Percentiles rank a stretch among this genome's conserved stretches.
Conservation (phyloP, 257 asterid species). For the Capsicum pubescens region DNA sequence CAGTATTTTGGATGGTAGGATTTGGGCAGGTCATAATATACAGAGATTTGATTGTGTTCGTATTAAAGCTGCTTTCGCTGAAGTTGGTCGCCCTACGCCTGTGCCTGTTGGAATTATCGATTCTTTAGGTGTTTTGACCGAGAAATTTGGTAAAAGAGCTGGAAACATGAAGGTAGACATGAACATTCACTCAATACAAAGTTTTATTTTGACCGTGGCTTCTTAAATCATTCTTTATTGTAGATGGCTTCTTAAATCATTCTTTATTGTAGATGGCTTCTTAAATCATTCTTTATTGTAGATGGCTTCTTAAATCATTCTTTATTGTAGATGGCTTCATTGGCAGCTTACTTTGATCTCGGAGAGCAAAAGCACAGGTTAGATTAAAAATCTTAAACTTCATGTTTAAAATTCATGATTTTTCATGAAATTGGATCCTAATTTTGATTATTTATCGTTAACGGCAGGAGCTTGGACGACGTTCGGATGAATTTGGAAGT, state of each 20-base stretch:
- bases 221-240: slow-evolving; percentile 3
- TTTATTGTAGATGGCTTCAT: slow-evolving; percentile 78
- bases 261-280: slow-evolving; percentile 76
- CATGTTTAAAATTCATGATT: neutral
- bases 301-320: slow-evolving; percentile 77
- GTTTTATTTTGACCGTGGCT: neutral
- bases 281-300: slow-evolving; percentile 30
- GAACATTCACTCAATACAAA: neutral
- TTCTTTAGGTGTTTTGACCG: slow-evolving; percentile 67
- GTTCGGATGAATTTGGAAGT: slow-evolving; percentile 94
- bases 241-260: slow-evolving; percentile 83
- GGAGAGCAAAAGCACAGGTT: slow-evolving; percentile 95
- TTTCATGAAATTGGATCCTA: neutral
- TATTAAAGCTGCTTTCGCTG: slow-evolving; percentile 72
- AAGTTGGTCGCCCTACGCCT: slow-evolving; percentile 63
- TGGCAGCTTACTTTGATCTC: slow-evolving; percentile 89
- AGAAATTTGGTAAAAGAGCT: slow-evolving; percentile 86
- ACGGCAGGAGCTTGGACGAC: slow-evolving; percentile 87
- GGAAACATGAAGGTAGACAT: slow-evolving; percentile 91
- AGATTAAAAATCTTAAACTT: neutral
- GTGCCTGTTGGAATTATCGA: slow-evolving; percentile 74
- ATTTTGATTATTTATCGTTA: slow-evolving; percentile 1
- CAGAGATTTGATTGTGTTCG: slow-evolving; percentile 85
- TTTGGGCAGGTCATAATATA: slow-evolving; percentile 98
- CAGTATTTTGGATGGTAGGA: slow-evolving; percentile 73